phyloP scores from a whole-genome alignment of 768 basidiomycete genomes.

The Agrocybe pediades region DNA sequence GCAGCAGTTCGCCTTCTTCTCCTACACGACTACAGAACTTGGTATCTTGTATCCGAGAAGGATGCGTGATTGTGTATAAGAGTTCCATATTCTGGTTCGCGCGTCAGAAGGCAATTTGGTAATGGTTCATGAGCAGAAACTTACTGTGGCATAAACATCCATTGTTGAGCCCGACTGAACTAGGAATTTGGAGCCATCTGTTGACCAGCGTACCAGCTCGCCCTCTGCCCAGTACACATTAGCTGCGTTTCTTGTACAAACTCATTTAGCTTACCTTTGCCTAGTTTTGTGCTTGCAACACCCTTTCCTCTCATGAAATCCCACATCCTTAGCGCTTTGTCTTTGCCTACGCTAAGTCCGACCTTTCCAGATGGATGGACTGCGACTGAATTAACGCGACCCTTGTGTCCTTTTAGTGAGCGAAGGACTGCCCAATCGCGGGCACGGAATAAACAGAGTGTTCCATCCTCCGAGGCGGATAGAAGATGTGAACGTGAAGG shows the following conservation, averaged over 20 bases:
- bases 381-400: slow-evolving; percentile 85
- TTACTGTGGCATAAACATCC: slow-evolving; percentile 82
- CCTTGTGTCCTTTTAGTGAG: slow-evolving; percentile 89
- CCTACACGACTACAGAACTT: slow-evolving; percentile 67
- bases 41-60: slow-evolving; percentile 84
- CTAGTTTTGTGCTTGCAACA: slow-evolving; percentile 84
- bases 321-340: slow-evolving; percentile 94
- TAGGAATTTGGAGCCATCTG: slow-evolving; percentile 73
- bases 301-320: slow-evolving; percentile 96
- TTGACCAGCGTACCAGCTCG: slow-evolving; percentile 89
- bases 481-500: slow-evolving; percentile 89
- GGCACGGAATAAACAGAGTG: slow-evolving; percentile 86
- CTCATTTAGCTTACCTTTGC: slow-evolving; percentile 58
- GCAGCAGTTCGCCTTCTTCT: slow-evolving; percentile 65
- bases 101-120: background rate
- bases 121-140: background rate
- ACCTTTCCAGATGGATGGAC: slow-evolving; percentile 94
- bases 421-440: slow-evolving; percentile 94
- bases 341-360: slow-evolving; percentile 88
- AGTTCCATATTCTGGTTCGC: slow-evolving; percentile 71
- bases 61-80: slow-evolving; percentile 71
- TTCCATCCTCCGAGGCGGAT: slow-evolving; percentile 91
- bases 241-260: background rate
- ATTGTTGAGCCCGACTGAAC: slow-evolving; percentile 78
- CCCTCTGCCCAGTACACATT: slow-evolving; percentile 58